phyloP scores from a whole-genome alignment of 169 alveolate species.

The Plasmodium sp. region DNA sequence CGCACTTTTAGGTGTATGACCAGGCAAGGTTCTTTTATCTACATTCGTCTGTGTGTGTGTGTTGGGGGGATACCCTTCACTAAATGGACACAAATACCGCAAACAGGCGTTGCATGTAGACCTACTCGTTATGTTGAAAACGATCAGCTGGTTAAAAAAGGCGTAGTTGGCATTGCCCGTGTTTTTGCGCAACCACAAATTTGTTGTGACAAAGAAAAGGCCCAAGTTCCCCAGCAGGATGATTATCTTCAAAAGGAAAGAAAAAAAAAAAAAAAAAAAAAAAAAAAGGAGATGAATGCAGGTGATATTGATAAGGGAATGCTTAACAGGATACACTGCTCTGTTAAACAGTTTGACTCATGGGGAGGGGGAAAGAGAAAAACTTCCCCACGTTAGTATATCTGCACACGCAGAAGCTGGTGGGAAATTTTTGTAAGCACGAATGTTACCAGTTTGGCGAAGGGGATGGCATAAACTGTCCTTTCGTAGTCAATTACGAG shows the following conservation, averaged over 20 bases:
- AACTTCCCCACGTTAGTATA: not conserved
- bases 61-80: not conserved
- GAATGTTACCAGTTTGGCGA: constrained; percentile 51
- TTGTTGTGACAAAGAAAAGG: constrained; percentile 28
- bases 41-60: not conserved
- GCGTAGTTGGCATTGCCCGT: constrained; percentile 72
- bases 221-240: constrained; percentile 7
- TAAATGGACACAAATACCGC: not conserved
- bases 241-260: not conserved
- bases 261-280: not conserved
- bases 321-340: not conserved
- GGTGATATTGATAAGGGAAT: not conserved
- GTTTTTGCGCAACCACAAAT: constrained; percentile 61
- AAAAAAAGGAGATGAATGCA: not conserved
- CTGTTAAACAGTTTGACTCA: not conserved
- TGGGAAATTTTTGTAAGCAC: not conserved
- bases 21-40: not conserved
- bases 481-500: constrained; percentile 38
- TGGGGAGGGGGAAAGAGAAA: not conserved
- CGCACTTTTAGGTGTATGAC: not conserved
- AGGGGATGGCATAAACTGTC: constrained; percentile 49
- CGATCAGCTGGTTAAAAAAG: constrained; percentile 46
- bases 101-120: not conserved
- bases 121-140: constrained; percentile 63
- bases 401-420: not conserved